Evolutionary conservation across 768 basidiomycete species (phyloP).

Genomic region (Cantharellus anzutake): DNA sequence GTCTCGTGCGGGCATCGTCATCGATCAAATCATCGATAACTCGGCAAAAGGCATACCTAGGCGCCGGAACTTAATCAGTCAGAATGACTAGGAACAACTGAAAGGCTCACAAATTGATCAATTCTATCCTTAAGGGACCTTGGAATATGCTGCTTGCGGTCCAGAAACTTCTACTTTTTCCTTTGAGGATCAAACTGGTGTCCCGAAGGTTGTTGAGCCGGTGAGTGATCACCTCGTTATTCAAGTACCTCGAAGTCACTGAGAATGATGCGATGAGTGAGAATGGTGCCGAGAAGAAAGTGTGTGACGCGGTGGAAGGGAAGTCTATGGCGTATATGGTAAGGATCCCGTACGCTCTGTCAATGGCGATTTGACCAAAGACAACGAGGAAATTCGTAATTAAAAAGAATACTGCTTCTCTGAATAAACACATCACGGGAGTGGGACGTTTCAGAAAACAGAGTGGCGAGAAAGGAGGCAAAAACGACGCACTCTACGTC

Average conservation of each 20-base stretch:
- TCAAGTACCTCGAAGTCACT: no score
- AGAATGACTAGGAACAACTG: neutral
- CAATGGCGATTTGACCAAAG: neutral
- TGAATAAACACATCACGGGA: no score
- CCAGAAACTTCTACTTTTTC: neutral
- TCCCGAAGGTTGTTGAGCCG: neutral
- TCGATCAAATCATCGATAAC: neutral
- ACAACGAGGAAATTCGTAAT: neutral
- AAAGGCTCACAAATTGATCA: neutral
- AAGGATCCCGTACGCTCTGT: neutral
- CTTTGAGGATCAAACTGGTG: neutral
- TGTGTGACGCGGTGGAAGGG: no score
- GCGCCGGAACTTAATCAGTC: neutral
- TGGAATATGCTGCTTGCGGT: neutral
- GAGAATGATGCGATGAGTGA: no score
- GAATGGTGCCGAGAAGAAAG: no score
- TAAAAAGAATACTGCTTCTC: neutral
- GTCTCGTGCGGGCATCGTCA: neutral
- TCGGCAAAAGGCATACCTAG: neutral
- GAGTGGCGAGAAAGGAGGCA: neutral
- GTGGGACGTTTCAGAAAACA: neutral
- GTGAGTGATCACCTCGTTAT: no score
- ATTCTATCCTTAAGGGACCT: neutral
- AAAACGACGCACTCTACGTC: neutral
- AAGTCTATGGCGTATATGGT: no score